A percentile compares a stretch with the other conserved stretches of the same genome.
These are phyloP conservation scores for Trichosanthes cucumerina DNA, from an alignment of 306 rosid species.

Conservation along the genomic window DNA sequence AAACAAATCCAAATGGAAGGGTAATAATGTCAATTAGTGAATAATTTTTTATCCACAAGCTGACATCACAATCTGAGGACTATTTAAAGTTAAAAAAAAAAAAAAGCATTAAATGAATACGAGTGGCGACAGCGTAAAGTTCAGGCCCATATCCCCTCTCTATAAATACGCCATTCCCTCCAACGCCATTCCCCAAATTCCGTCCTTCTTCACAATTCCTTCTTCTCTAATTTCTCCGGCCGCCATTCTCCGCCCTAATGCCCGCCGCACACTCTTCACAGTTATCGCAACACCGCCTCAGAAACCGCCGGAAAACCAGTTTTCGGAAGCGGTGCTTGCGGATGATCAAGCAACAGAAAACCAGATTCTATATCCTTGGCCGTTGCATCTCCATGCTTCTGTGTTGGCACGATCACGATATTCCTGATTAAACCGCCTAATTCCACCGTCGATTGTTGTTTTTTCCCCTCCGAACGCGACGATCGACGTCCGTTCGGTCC, in stretches of 20 bases:
- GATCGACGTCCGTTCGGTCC: background rate
- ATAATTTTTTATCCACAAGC: background rate
- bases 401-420: slow-evolving; percentile 47
- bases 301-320: slow-evolving; percentile 18
- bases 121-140: slow-evolving; percentile 4
- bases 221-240: background rate
- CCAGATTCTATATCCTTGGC: slow-evolving; percentile 43
- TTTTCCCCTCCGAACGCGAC: background rate
- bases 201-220: background rate
- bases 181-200: background rate
- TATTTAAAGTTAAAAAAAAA: background rate
- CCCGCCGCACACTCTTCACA: background rate
- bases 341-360: slow-evolving; percentile 46
- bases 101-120: background rate
- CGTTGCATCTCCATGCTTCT: slow-evolving; percentile 53
- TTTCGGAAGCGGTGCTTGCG: slow-evolving; percentile 31
- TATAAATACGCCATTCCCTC: background rate
- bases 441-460: background rate
- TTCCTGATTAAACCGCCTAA: slow-evolving; percentile 19
- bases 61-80: slow-evolving; percentile 1
- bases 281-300: background rate
- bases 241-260: background rate
- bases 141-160: background rate
- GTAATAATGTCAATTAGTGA: background rate
- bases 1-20: background rate